Base-by-base conservation (phyloP, 2,329 filamentous ascomycete genomes). In the Shiraia bambusicola region DNA sequence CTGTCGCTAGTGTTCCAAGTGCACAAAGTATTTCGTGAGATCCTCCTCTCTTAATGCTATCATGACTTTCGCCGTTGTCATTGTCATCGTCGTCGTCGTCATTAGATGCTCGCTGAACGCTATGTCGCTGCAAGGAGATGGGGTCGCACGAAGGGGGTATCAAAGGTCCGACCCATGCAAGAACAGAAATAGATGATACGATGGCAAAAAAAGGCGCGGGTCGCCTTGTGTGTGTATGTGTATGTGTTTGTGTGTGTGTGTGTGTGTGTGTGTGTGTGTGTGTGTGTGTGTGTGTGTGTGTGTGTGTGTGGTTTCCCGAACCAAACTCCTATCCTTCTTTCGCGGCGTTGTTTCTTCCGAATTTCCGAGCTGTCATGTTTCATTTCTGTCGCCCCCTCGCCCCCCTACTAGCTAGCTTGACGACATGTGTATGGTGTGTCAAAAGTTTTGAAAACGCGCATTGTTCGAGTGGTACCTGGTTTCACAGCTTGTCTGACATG, bases 111-210 rank as follows among this genome's bases (percentile, higher is more conserved):
- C 32, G 40, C 40, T 43, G 30, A 43, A 48, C 29, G 40, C 33
- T 48, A 35, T 38, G 48, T 43, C 32, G 33, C 37, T 43, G 30
- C 34, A 17, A 13, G 26, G 6, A 45, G 29, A 13, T 22, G 25
- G 40, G 45, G 40, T 26, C 46, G 42, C 37, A 39, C 26, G 39
- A 54, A 42, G 28, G 48, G 44, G 53, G 61, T 65, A 65, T 65
- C 61, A 64, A 52, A 64, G 41, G 52, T 56, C 59, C 58, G 44
- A 45, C 55, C 58, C 48, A 54, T 46, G 46, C 40, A 47, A 22
- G 19, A 22, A 22, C n/a, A n/a, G n/a, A n/a, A n/a, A n/a, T n/a
- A n/a, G n/a, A n/a, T n/a, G n/a, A n/a, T n/a, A n/a, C n/a, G n/a
- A n/a, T 36, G 27, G 9, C 35, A 7, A 14, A 19, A 9, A n/a